A percentile compares a stretch with the other conserved stretches of the same genome.
These are phyloP conservation scores for Arabidopsis arenosa DNA, from an alignment of 345 rosid species.

Conservation along the genomic window DNA sequence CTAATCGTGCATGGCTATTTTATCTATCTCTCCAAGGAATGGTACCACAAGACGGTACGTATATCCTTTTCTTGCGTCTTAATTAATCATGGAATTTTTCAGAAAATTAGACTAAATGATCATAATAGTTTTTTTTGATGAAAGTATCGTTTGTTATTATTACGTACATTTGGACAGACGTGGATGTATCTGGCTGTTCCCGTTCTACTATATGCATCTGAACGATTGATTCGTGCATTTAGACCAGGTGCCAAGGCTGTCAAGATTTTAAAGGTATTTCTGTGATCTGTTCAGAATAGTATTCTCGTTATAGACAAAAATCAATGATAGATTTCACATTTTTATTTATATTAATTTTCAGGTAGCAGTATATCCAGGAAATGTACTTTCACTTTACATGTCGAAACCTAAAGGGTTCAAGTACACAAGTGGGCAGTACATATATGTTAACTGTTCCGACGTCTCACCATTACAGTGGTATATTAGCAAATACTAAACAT, in stretches of 20 bases:
- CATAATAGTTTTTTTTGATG: neutral
- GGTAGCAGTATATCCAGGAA: conserved; percentile 89
- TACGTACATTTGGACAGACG: conserved; percentile 50
- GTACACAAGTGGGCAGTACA: conserved; percentile 86
- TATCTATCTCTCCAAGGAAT: conserved; percentile 67
- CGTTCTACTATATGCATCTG: conserved; percentile 55
- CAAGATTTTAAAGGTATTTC: conserved; percentile 66
- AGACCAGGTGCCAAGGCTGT: conserved; percentile 70
- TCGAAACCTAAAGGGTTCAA: conserved; percentile 81
- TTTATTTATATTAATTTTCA: conserved; percentile 36
- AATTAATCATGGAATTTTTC: neutral
- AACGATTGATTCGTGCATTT: conserved; percentile 65
- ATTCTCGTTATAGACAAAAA: neutral
- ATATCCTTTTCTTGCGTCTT: neutral
- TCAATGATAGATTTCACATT: neutral
- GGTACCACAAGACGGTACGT: conserved; percentile 78
- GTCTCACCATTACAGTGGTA: conserved; percentile 90
- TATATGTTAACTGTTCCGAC: conserved; percentile 72
- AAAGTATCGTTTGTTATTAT: neutral
- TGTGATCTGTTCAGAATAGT: neutral
- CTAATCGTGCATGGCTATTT: conserved; percentile 69
- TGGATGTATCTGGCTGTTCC: conserved; percentile 93
- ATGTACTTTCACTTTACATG: conserved; percentile 73
- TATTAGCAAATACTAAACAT: neutral
- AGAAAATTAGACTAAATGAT: neutral